Conservation (phyloP, 2,329 filamentous ascomycete genomes). For the Claviceps maximensis region DNA sequence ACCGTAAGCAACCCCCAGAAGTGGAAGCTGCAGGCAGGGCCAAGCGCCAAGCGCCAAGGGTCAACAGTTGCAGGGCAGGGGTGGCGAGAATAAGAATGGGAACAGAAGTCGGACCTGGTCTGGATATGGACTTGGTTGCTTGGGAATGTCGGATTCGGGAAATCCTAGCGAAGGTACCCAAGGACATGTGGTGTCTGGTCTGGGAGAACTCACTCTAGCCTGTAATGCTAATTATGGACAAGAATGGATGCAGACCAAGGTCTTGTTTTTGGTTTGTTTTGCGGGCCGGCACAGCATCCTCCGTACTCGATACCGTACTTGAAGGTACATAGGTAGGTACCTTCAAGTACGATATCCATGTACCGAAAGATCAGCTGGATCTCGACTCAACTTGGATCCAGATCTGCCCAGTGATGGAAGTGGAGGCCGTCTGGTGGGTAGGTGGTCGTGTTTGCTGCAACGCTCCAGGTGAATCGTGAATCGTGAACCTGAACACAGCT, state of each 20-base stretch:
- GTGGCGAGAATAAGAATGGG: too few species aligned
- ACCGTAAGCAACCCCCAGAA: not conserved
- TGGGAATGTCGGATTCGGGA: constrained; percentile 5
- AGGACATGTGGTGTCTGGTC: not conserved
- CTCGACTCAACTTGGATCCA: not conserved
- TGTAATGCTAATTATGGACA: not conserved
- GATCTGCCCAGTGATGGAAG: not conserved
- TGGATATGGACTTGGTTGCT: not conserved
- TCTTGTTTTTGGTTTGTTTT: not conserved
- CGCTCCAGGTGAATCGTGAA: not conserved
- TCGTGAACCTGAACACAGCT: not conserved
- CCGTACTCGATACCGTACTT: not conserved
- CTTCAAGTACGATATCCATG: not conserved
- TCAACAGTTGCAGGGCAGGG: constrained; percentile 4
- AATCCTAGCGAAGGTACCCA: not conserved
- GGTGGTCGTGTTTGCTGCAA: not conserved
- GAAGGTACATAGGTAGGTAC: not conserved
- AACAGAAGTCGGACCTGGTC: constrained; percentile 1
- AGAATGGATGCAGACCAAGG: not conserved
- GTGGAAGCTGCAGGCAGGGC: not conserved
- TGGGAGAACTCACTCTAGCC: not conserved
- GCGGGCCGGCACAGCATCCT: not conserved
- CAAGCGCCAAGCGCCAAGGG: too few species aligned
- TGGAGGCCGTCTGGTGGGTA: not conserved
- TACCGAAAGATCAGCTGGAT: not conserved